Base-by-base conservation (phyloP, 306 rosid genomes). In the Prunus salicina region DNA sequence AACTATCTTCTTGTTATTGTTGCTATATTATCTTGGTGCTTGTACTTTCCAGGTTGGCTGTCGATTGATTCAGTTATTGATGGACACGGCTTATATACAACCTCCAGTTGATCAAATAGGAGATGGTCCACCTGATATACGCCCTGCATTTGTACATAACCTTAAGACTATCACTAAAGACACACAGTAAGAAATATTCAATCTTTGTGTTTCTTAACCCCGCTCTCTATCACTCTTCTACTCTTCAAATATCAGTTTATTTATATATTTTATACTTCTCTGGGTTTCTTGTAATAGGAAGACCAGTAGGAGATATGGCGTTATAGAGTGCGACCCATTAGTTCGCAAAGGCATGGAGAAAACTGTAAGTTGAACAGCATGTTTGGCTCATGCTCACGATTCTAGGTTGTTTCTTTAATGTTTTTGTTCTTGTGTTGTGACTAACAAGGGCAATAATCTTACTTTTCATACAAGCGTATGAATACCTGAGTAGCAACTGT, bases 1-100 rank as follows among this genome's bases (percentile, higher is more conserved):
- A 60, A 16, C 18, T 41, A 46, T 69, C 13, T 61, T 81, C 46
- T 79, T 73, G 22, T 43, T 64, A 7, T 76, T 60, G 19, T 32
- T 51, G 65, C 81, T 80, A 67, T 69, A 53, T 62, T 50, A 50
- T 60, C 43, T 57, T 69, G 41, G 76, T 85, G 76, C 43, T 72
- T 81, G 52, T 68, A 47, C 62, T 49, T 86, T 79, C 73, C 91
- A 95, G 99, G 89, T 95, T 28, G 99, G 99, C 73, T 63, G 89
- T 73, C 93, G 90, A 43, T 72, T 92, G 84, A 84, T 89, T 27
- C 89, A 95, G 73, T 81, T 92, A 79, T 76, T 95, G 80, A 86
- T 81, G 58, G 97, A 95, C 76, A 85, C 97, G 51, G 99, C 99
- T 15, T 95, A 89, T 80, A 87, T 95, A 78, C 97, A 95, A 80